These are phyloP conservation scores for Neurospora sp. DNA, from an alignment of 495 filamentous ascomycete species.

Conservation along the genomic window DNA sequence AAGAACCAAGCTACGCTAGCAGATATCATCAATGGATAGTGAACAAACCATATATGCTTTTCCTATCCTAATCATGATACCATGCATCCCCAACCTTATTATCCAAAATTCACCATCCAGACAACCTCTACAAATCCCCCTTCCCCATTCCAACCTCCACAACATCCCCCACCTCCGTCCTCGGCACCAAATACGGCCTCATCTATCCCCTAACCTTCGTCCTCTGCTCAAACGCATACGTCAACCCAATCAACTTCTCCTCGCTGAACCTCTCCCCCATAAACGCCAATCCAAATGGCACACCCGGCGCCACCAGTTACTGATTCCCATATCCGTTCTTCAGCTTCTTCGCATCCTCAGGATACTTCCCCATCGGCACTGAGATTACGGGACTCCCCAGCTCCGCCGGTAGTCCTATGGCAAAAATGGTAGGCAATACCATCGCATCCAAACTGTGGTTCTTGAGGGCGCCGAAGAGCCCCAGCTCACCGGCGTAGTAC, in stretches of 20 bases:
- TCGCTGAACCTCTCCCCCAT: constrained; percentile 46
- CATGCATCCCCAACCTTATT: neutral
- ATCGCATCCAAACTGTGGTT: constrained; percentile 32
- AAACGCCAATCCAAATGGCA: constrained; percentile 32
- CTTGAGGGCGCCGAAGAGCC: constrained; percentile 24
- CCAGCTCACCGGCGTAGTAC: constrained; percentile 14
- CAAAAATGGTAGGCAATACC: constrained; percentile 27
- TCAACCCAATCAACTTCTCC: constrained; percentile 48
- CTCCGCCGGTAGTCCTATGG: constrained; percentile 13
- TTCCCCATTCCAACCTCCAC: neutral
- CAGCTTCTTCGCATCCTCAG: constrained; percentile 1
- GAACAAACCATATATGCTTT: neutral
- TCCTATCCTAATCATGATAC: neutral
- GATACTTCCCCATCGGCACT: constrained; percentile 32
- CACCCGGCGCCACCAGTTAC: constrained; percentile 5
- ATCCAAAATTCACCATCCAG: neutral
- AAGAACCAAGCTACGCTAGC: neutral
- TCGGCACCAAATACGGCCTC: constrained; percentile 39
- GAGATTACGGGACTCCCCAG: constrained; percentile 33
- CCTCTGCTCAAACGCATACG: constrained; percentile 59
- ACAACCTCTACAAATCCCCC: neutral
- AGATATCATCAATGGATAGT: neutral
- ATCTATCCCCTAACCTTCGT: constrained; percentile 41
- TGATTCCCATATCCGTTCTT: constrained; percentile 6
- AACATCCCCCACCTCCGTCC: constrained; percentile 35